Evolutionary conservation across 2,329 filamentous ascomycete species (phyloP), one percentile per base, ranked within the genome.

Genomic region (Phialophora expanda): DNA sequence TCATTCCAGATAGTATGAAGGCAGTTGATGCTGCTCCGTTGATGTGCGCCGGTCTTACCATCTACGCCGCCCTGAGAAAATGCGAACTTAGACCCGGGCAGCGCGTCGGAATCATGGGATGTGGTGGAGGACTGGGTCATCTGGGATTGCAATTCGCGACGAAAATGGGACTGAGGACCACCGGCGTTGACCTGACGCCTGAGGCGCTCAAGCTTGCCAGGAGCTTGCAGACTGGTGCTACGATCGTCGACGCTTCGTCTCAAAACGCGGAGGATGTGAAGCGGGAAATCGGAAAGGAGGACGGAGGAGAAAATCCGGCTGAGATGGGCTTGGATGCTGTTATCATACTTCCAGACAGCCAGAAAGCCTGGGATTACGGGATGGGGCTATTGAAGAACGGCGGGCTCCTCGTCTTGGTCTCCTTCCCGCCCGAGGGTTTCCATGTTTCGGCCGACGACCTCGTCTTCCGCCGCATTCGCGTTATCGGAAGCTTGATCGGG

Each of bases 131-230:
- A 1, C 82, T 93, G 0, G 91, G 91, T 3, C 91, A 93, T 76
- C 76, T 93, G 34, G 90, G 89, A 0, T 86, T 93, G 28, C 90
- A 93, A 75, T 93, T 89, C 75, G 89, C 90, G 3, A 82, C 81
- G 57, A 87, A 88, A 77, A 92, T 93, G 90, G 91, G 91, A 2
- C 92, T 89, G 76, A 84, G 85, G 7, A 62, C 62, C 4, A 74
- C 76, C 6, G 75, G 77, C 92, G 56, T 89, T 85, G n/a, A 85
- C 85, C 0, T 86, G 46, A 71, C 87, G 11, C 83, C 86, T 67
- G 82, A 81, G 70, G 93, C 93, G 81, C 84, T 84, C 66, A 84
- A 86, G 0, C 90, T 93, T 71, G 89, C 90, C 0, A 75, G 78
- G 62, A 74, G 82, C 71, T 78, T 90, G 1, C 87, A 88, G 38